These are phyloP conservation scores for Talaromyces sp. DNA, from an alignment of 2,329 filamentous ascomycete genomes.

Conservation along the genomic window DNA sequence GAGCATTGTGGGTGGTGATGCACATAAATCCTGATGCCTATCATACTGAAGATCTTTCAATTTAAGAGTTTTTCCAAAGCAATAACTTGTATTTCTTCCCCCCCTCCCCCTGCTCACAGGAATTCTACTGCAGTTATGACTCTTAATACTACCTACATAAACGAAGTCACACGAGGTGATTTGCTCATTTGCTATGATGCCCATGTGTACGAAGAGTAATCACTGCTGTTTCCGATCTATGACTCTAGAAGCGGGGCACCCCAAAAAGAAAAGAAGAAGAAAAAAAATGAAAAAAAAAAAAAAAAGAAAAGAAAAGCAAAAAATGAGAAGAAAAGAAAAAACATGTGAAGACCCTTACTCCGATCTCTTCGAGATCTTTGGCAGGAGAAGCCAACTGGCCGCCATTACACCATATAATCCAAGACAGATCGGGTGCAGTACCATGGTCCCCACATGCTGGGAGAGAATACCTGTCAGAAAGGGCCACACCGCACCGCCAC, in stretches of 20 bases:
- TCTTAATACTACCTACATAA: too few relatives aligned
- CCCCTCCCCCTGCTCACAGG: too few relatives aligned
- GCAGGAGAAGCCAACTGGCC: conserved; percentile 55
- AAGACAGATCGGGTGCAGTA: conserved; percentile 59
- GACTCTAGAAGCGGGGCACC: neutral
- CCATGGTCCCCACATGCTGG: conserved; percentile 51
- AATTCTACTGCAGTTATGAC: too few relatives aligned
- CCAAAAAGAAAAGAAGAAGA: neutral
- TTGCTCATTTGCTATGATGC: too few relatives aligned
- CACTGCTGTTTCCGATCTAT: too few relatives aligned
- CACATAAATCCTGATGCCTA: too few relatives aligned
- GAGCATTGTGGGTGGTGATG: too few relatives aligned
- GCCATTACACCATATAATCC: conserved; percentile 59
- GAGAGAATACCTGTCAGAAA: conserved; percentile 54
- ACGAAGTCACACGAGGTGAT: too few relatives aligned
- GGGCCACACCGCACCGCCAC: conserved; percentile 46
- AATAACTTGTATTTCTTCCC: too few relatives aligned
- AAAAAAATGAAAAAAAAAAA: neutral
- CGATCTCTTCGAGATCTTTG: conserved; percentile 53
- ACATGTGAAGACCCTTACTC: conserved; percentile 37
- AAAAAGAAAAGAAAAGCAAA: neutral
- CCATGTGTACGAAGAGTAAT: too few relatives aligned
- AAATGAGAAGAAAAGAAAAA: neutral
- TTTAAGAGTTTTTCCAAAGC: too few relatives aligned
- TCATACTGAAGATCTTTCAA: too few relatives aligned